Evolutionary conservation across 305 asterid species (phyloP).

Genomic region (Fraxinus ornus): DNA sequence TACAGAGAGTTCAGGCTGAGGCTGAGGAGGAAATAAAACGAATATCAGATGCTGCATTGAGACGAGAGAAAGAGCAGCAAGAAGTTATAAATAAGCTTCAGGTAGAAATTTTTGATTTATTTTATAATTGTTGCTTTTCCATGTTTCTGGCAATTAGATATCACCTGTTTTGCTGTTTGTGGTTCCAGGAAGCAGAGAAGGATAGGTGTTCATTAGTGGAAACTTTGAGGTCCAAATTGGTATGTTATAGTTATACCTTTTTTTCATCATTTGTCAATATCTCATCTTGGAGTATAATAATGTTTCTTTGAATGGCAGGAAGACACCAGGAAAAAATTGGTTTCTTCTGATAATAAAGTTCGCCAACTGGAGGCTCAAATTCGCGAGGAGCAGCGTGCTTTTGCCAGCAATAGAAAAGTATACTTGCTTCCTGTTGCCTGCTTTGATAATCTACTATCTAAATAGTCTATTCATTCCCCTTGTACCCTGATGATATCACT

Average conservation of each 20-base stretch:
- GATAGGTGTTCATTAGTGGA: conserved; percentile 77
- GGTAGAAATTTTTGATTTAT: conserved; percentile 37
- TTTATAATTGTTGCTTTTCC: conserved; percentile 13
- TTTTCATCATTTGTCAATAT: neutral
- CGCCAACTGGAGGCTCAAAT: conserved; percentile 84
- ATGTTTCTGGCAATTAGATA: conserved; percentile 8
- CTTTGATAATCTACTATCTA: conserved; percentile 12
- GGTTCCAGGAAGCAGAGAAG: conserved; percentile 74
- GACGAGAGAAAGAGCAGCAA: conserved; percentile 86
- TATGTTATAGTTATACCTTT: conserved; percentile 27
- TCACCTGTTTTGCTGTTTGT: conserved; percentile 17
- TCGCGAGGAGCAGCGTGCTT: conserved; percentile 72
- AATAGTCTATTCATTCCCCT: conserved; percentile 11
- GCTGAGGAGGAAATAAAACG: conserved; percentile 71
- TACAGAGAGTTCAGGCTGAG: conserved; percentile 83
- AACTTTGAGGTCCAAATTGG: conserved; percentile 90
- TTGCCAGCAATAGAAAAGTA: conserved; percentile 66
- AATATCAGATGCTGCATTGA: conserved; percentile 60
- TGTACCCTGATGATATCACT: conserved; percentile 24
- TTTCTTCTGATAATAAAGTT: conserved; percentile 79
- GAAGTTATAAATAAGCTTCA: conserved; percentile 88
- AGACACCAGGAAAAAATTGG: conserved; percentile 86
- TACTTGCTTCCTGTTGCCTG: conserved; percentile 18
- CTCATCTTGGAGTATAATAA: conserved; percentile 7
- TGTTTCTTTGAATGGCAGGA: conserved; percentile 47